Conservation (phyloP, 305 asterid genomes). For the Vinca major region DNA sequence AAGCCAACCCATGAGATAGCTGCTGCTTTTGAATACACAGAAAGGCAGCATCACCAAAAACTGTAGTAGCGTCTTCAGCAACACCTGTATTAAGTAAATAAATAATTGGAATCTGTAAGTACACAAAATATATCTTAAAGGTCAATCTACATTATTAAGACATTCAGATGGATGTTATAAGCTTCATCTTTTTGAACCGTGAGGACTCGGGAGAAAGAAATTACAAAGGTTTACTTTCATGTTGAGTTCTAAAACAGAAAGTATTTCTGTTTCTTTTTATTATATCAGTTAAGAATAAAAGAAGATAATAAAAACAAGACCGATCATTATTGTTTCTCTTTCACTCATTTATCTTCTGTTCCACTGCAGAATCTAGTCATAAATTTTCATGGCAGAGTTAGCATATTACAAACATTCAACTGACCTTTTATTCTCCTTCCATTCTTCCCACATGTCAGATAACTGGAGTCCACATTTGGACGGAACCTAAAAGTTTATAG, state of each 20-base stretch:
- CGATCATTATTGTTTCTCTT: background rate
- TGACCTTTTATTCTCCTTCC: too few relatives aligned
- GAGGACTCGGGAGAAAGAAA: too few relatives aligned
- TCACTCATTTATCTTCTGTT: background rate
- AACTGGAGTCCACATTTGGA: background rate
- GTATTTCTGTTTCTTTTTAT: background rate
- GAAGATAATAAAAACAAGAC: too few relatives aligned
- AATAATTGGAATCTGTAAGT: background rate
- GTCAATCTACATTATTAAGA: background rate
- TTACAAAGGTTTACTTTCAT: background rate
- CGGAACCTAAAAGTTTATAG: background rate
- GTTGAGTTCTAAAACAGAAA: background rate
- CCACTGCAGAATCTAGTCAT: background rate
- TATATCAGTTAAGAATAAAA: background rate
- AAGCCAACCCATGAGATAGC: constrained; percentile 35
- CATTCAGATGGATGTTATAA: background rate
- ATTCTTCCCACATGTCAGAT: too few relatives aligned
- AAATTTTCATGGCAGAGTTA: background rate
- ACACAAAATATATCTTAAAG: background rate
- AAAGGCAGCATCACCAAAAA: constrained; percentile 77
- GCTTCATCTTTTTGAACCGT: background rate
- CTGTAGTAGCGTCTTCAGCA: constrained; percentile 80
- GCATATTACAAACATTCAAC: background rate
- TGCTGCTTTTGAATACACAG: constrained; percentile 63
- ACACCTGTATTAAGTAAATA: constrained; percentile 42